Evolutionary conservation across 2,329 filamentous ascomycete species (phyloP).

Genomic region (Moelleriella libera): DNA sequence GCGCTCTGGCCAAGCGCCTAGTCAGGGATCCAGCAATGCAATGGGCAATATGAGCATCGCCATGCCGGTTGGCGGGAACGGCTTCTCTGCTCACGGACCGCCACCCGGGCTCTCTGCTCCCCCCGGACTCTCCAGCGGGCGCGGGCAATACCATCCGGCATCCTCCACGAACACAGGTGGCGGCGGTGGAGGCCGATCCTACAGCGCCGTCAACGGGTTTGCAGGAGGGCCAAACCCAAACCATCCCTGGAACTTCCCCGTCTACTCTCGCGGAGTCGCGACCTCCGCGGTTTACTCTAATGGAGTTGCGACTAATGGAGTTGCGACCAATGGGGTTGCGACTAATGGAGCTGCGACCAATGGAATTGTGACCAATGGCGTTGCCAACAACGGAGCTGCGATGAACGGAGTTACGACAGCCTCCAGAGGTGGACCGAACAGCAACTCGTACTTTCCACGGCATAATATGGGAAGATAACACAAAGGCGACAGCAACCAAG

Average conservation of each 20-base stretch:
- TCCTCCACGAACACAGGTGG: constrained; percentile 8
- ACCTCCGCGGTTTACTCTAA: too few relatives aligned
- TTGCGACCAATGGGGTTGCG: too few relatives aligned
- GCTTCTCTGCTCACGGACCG: constrained; percentile 59
- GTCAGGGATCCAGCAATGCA: constrained; percentile 20
- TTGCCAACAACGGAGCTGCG: too few relatives aligned
- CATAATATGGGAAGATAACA: constrained; percentile 21
- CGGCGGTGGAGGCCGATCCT: constrained; percentile 5
- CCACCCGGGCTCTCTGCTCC: constrained; percentile 70
- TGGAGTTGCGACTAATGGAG: too few relatives aligned
- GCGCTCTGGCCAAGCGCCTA: constrained; percentile 55
- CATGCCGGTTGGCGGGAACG: constrained; percentile 31
- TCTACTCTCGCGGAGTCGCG: too few relatives aligned
- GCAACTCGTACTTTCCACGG: constrained; percentile 13
- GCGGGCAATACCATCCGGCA: constrained; percentile 10
- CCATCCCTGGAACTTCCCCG: constrained; percentile 11
- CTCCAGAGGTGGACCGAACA: constrained; percentile 6
- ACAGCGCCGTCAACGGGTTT: constrained; percentile 6
- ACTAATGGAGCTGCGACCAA: too few relatives aligned
- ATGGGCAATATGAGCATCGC: constrained; percentile 46
- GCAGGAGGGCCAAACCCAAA: constrained; percentile 6
- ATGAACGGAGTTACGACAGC: constrained; percentile 9
- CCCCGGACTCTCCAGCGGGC: constrained; percentile 43
- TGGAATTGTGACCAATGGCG: too few relatives aligned
- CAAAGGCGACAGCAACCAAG: too few relatives aligned